A percentile compares a stretch with the other conserved stretches of the same genome.
Conservation (phyloP, 2,329 filamentous ascomycete species). For the Furcasterigmium furcatum region DNA sequence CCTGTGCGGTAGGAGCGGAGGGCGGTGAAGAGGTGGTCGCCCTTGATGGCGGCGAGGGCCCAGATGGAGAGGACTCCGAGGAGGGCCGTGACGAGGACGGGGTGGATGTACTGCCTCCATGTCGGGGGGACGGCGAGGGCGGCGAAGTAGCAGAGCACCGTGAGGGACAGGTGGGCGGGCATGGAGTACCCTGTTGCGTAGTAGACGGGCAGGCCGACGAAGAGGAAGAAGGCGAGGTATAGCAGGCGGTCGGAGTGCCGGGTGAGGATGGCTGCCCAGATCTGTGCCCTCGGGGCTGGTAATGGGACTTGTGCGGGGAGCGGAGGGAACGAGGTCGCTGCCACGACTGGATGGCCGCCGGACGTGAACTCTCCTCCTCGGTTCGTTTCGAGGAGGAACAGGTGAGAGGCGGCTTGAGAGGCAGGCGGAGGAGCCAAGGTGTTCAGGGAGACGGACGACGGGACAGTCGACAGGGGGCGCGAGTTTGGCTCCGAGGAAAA, state of each 20-base stretch:
- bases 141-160: constrained; percentile 47
- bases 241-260: constrained; percentile 41
- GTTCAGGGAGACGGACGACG: constrained; percentile 13
- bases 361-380: constrained; percentile 4
- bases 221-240: constrained; percentile 41
- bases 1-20: constrained; percentile 49
- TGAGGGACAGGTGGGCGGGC: constrained; percentile 43
- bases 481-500: constrained; percentile 16
- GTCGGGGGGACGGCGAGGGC: constrained; percentile 43
- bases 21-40: constrained; percentile 33
- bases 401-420: constrained; percentile 13
- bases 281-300: constrained; percentile 40
- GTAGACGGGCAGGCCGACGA: constrained; percentile 52
- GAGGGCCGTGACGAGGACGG: constrained; percentile 53
- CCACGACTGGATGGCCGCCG: not conserved
- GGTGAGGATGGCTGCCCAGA: constrained; percentile 46
- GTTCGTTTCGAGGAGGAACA: constrained; percentile 8
- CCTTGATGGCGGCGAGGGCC: constrained; percentile 42
- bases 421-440: constrained; percentile 11
- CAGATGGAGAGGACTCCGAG: constrained; percentile 50
- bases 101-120: constrained; percentile 53
- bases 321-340: not conserved
- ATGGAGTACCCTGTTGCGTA: constrained; percentile 49
- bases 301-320: constrained; percentile 34
- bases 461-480: constrained; percentile 11